These are phyloP conservation scores for Talaromyces piceae DNA, from an alignment of 2,329 filamentous ascomycete genomes.

Conservation along the genomic window DNA sequence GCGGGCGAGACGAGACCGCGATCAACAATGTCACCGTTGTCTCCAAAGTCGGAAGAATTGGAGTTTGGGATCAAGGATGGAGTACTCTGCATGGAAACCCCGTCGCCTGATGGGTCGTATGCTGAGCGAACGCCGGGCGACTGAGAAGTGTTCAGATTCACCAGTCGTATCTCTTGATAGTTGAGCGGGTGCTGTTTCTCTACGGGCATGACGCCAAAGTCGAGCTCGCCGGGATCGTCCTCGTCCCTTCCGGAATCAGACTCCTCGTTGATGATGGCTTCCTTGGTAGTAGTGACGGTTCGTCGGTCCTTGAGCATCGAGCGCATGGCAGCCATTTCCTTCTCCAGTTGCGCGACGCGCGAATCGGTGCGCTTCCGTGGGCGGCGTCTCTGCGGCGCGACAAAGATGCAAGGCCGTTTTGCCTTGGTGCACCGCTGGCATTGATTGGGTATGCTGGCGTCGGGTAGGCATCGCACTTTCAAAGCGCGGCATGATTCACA, in stretches of 20 bases:
- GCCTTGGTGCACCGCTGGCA: slow-evolving; percentile 31
- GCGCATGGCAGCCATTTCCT: slow-evolving; percentile 32
- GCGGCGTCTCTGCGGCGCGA: slow-evolving; percentile 29
- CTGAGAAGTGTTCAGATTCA: slow-evolving; percentile 6
- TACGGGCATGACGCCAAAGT: slow-evolving; percentile 16
- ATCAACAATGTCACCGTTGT: slow-evolving; percentile 23
- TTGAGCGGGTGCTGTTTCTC: slow-evolving; percentile 17
- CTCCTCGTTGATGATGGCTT: slow-evolving; percentile 20
- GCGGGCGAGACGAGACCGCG: slow-evolving; percentile 25
- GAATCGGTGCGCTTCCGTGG: slow-evolving; percentile 32
- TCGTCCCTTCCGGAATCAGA: slow-evolving; percentile 19
- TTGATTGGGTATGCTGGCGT: slow-evolving; percentile 23
- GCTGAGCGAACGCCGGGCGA: slow-evolving; percentile 19
- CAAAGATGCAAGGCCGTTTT: slow-evolving; percentile 27
- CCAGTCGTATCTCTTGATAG: slow-evolving; percentile 11
- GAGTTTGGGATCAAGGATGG: slow-evolving; percentile 17
- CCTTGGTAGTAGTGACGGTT: slow-evolving; percentile 20
- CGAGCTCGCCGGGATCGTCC: slow-evolving; percentile 17
- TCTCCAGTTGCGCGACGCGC: slow-evolving; percentile 29
- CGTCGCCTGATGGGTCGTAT: slow-evolving; percentile 15
- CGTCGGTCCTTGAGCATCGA: slow-evolving; percentile 25
- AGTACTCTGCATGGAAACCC: slow-evolving; percentile 14
- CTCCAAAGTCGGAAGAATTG: slow-evolving; percentile 15
- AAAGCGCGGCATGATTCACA: slow-evolving; percentile 31
- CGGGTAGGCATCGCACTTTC: slow-evolving; percentile 31